Conservation (phyloP, 345 rosid species). For the Hevea brasiliensis region DNA sequence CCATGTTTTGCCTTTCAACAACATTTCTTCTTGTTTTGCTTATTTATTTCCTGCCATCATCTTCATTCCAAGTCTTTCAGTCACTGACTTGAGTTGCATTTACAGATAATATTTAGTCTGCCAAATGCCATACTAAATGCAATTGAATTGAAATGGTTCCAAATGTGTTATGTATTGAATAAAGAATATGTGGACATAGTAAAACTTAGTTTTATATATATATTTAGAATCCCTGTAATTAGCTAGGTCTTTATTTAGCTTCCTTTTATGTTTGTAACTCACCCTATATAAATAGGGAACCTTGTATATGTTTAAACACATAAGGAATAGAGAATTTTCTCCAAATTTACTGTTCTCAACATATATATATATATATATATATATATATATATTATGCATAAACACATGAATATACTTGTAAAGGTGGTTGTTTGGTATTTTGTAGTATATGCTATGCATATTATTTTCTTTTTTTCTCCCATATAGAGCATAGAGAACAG, state of each 20-base stretch:
- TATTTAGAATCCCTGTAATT: too few relatives aligned
- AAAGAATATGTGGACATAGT: conserved; percentile 1
- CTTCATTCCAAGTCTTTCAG: neutral
- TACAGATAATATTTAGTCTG: neutral
- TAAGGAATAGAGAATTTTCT: too few relatives aligned
- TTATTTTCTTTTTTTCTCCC: conserved; percentile 19
- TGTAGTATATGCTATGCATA: conserved; percentile 2
- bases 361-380: neutral
- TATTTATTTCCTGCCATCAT: neutral
- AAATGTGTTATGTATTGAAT: neutral
- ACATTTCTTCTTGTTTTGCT: neutral
- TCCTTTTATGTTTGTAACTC: too few relatives aligned
- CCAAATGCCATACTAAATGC: neutral
- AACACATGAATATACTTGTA: neutral
- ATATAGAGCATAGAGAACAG: conserved; percentile 74
- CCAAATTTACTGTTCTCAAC: too few relatives aligned
- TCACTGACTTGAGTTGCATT: neutral
- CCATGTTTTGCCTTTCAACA: neutral
- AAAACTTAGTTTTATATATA: neutral
- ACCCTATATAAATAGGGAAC: too few relatives aligned
- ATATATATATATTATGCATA: neutral
- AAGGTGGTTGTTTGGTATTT: neutral
- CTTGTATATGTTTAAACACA: too few relatives aligned
- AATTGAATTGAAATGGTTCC: neutral
- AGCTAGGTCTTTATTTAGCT: too few relatives aligned